Conservation (phyloP, 2,329 filamentous ascomycete species). For the Thermothelomyces thermophilus region DNA sequence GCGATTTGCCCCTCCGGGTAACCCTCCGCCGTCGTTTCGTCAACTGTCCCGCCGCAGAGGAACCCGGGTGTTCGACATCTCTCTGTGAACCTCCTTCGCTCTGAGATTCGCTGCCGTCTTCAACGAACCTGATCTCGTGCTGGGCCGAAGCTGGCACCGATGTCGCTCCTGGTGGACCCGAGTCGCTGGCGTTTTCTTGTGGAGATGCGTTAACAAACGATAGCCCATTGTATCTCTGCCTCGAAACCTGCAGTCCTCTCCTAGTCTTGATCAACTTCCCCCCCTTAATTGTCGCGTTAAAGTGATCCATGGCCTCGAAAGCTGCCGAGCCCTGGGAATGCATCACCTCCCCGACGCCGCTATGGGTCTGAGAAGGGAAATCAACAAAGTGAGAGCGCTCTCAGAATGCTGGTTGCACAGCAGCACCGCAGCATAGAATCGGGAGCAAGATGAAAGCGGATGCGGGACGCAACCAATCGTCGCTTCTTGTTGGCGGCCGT, state of each 20-base stretch:
- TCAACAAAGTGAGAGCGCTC: conserved; percentile 2
- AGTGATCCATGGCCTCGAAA: conserved; percentile 32
- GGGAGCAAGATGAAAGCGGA: conserved; percentile 1
- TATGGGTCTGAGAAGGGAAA: neutral
- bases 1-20: conserved; percentile 7
- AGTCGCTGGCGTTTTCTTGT: conserved; percentile 1
- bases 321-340: neutral
- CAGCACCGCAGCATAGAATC: neutral
- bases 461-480: neutral
- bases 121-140: conserved; percentile 27
- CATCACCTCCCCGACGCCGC: neutral
- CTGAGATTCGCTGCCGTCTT: conserved; percentile 14
- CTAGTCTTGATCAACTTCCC: conserved; percentile 34
- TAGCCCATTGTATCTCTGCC: conserved; percentile 34
- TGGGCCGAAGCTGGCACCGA: conserved; percentile 14
- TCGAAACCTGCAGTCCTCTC: conserved; percentile 35
- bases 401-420: neutral
- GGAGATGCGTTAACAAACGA: conserved; percentile 35
- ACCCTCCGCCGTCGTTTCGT: conserved; percentile 13
- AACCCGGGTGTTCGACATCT: neutral
- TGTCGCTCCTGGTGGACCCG: conserved; percentile 5
- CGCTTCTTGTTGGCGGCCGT: neutral
- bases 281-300: conserved; percentile 33
- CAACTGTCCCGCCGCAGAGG: conserved; percentile 7
- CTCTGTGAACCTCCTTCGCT: conserved; percentile 1